phyloP scores from a whole-genome alignment of 2,329 filamentous ascomycete genomes.

The Pseudocercospora pini-densiflorae region DNA sequence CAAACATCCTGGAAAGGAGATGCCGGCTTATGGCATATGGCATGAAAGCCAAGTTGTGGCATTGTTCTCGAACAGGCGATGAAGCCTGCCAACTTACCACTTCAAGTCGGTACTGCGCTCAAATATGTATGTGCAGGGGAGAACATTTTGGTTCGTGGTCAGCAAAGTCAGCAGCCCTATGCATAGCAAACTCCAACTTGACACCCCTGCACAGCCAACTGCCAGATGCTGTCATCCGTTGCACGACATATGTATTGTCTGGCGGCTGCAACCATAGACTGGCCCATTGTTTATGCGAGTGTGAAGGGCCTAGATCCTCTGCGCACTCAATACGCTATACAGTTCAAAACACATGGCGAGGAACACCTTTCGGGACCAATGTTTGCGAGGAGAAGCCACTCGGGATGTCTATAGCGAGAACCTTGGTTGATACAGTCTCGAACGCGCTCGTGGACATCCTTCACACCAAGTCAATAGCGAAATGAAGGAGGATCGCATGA shows the following conservation, averaged over 20 bases:
- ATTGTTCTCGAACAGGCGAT: background rate
- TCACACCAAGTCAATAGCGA: background rate
- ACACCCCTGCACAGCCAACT: background rate
- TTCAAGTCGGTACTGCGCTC: background rate
- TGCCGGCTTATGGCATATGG: slow-evolving; percentile 1
- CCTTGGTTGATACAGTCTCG: background rate
- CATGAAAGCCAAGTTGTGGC: background rate
- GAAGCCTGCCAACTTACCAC: background rate
- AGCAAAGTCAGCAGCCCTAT: slow-evolving; percentile 11
- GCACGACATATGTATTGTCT: background rate
- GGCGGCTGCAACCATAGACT: background rate
- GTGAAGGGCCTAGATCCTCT: too few relatives aligned
- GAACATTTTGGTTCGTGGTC: background rate
- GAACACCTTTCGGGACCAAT: background rate
- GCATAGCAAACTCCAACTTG: background rate
- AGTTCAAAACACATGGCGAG: background rate
- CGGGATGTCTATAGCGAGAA: background rate
- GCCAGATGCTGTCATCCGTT: background rate
- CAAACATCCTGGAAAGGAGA: background rate
- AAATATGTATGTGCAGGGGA: background rate
- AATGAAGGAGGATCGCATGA: slow-evolving; percentile 1
- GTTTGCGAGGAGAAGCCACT: background rate
- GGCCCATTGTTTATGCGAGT: background rate
- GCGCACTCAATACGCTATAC: background rate
- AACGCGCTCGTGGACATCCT: background rate